Percentiles rank a stretch among this genome's conserved stretches.
These are phyloP conservation scores for Lanmaoa pseudosensibilis DNA, from an alignment of 768 basidiomycete genomes.

Conservation along the genomic window DNA sequence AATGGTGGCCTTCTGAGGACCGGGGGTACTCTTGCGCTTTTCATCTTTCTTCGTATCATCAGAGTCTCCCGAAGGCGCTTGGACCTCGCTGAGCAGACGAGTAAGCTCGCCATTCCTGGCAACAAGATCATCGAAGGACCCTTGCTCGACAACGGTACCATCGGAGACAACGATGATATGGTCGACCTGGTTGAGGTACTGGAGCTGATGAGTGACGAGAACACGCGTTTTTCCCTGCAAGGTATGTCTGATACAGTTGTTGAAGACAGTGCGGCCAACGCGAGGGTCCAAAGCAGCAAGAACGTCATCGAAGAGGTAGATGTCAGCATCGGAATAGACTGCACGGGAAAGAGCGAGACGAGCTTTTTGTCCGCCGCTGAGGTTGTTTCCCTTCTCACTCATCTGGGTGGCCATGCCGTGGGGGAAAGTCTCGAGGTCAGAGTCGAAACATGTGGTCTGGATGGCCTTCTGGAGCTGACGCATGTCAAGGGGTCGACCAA, in stretches of 20 bases:
- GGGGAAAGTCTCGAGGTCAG: conserved; percentile 31
- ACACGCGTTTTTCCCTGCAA: conserved; percentile 28
- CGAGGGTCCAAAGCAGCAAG: conserved; percentile 49
- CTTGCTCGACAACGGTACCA: conserved; percentile 47
- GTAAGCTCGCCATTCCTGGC: conserved; percentile 27
- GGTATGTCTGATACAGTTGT: conserved; percentile 25
- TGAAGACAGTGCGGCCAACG: conserved; percentile 38
- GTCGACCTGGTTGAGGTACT: conserved; percentile 38
- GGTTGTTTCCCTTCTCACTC: conserved; percentile 47
- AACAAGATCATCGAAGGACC: conserved; percentile 41
- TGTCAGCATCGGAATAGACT: conserved; percentile 42
- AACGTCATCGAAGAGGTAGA: conserved; percentile 48
- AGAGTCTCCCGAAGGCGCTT: conserved; percentile 6
- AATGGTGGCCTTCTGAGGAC: conserved; percentile 5
- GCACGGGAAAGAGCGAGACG: conserved; percentile 47
- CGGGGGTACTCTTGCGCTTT: conserved; percentile 21
- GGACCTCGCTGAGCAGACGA: conserved; percentile 25
- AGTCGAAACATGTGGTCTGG: conserved; percentile 29
- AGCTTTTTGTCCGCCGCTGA: conserved; percentile 51
- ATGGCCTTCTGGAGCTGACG: conserved; percentile 28
- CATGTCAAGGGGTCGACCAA: conserved; percentile 30
- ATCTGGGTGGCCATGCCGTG: conserved; percentile 41
- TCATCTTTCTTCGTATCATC: conserved; percentile 13
- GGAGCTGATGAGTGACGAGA: conserved; percentile 33
- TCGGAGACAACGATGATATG: conserved; percentile 48